Percentiles rank a stretch among this genome's conserved stretches.
Evolutionary conservation across 164 flowering plant species (phyloP).

Genomic region (Aristolochia fimbriata): DNA sequence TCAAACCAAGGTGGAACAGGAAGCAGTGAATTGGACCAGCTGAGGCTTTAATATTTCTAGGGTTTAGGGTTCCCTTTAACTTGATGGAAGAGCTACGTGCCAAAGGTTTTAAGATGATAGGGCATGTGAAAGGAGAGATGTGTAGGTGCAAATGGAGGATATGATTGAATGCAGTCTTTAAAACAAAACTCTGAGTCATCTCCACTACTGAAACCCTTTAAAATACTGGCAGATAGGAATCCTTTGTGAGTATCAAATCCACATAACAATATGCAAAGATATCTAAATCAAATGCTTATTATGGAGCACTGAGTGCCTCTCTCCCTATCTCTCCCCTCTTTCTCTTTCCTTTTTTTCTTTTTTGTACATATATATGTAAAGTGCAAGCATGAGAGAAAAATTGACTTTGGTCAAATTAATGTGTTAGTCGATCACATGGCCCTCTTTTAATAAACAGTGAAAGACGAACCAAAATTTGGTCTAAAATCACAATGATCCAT

Average conservation of each 20-base stretch:
- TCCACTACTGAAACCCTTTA: background rate
- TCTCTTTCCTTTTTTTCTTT: background rate
- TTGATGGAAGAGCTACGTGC: background rate
- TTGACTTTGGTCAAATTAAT: background rate
- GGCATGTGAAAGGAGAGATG: background rate
- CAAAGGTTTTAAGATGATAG: background rate
- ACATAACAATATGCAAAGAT: background rate
- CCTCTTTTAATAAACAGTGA: conserved; percentile 7
- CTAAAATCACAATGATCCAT: background rate
- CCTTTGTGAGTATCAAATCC: conserved; percentile 1
- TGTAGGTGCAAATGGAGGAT: background rate
- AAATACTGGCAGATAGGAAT: conserved; percentile 4
- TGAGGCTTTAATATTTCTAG: background rate
- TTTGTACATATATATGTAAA: background rate
- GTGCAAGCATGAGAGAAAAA: background rate
- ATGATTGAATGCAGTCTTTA: conserved; percentile 4
- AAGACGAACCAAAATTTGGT: background rate
- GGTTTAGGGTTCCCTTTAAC: background rate
- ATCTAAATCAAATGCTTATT: background rate
- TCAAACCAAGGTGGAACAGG: background rate
- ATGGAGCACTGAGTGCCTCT: background rate
- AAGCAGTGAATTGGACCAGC: background rate
- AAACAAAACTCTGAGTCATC: conserved; percentile 1
- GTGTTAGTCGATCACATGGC: conserved; percentile 15
- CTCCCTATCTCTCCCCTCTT: no score